These are phyloP conservation scores for Saccharomyces hybrid DNA, from an alignment of 1,139 yeast genomes.

Conservation along the genomic window DNA sequence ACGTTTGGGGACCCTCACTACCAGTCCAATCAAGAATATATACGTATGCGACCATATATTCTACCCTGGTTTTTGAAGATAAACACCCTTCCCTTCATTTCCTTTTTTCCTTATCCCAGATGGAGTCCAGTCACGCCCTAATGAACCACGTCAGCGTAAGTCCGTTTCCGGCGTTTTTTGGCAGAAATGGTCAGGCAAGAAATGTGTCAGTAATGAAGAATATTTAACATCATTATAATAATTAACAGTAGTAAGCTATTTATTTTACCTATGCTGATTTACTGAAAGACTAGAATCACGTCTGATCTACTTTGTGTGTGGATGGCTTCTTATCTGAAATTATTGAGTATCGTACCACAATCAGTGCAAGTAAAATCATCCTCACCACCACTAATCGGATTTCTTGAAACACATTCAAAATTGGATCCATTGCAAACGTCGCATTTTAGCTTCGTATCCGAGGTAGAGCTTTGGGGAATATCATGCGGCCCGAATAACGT, in stretches of 20 bases:
- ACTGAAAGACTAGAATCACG: neutral
- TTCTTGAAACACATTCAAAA: conserved; percentile 18
- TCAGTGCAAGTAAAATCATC: conserved; percentile 18
- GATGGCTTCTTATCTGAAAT: conserved; percentile 13
- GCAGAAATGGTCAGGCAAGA: neutral
- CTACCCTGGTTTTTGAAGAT: neutral
- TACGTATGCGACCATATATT: no score
- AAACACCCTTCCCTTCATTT: neutral
- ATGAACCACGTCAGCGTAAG: neutral
- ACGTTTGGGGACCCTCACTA: neutral
- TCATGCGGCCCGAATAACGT: conserved; percentile 7
- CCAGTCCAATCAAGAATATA: neutral
- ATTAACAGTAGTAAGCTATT: neutral
- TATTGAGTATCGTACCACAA: conserved; percentile 21
- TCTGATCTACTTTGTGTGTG: neutral
- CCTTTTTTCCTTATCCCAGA: neutral
- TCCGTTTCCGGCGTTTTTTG: neutral
- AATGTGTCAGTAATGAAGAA: neutral
- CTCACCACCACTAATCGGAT: conserved; percentile 9
- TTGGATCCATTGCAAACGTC: conserved; percentile 35
- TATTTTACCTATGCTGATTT: neutral
- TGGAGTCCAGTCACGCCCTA: neutral
- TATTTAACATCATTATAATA: neutral
- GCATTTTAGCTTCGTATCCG: conserved; percentile 18
- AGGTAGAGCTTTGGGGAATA: conserved; percentile 2